Conservation (phyloP, 257 asterid genomes). For the Datura wrightii region DNA sequence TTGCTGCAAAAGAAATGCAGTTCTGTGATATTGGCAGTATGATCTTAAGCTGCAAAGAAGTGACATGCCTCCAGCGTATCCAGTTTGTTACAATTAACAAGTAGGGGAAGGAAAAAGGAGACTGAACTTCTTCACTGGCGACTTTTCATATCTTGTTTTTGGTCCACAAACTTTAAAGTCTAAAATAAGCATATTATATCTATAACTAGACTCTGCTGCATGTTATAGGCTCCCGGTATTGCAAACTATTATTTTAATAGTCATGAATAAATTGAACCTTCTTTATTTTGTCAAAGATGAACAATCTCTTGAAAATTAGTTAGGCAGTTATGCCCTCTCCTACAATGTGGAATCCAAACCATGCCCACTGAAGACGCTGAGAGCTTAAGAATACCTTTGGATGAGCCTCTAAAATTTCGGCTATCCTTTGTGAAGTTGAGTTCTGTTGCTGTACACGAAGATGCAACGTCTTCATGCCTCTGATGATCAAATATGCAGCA, state of each 20-base stretch:
- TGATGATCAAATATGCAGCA: slow-evolving; percentile 85
- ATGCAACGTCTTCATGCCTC: slow-evolving; percentile 99
- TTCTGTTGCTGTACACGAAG: slow-evolving; percentile 98
- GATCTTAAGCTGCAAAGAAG: not conserved
- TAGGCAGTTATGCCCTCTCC: slow-evolving; percentile 14
- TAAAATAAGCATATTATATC: slow-evolving; percentile 6
- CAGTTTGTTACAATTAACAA: not conserved
- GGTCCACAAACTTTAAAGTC: not conserved
- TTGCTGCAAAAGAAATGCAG: slow-evolving; percentile 8
- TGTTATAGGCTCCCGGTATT: not conserved
- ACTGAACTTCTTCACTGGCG: slow-evolving; percentile 18
- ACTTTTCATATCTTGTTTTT: not conserved
- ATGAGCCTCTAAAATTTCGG: slow-evolving; percentile 98
- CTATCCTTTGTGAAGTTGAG: slow-evolving; percentile 93
- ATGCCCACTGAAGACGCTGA: slow-evolving; percentile 11
- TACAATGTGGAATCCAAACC: not conserved
- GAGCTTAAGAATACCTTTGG: slow-evolving; percentile 67
- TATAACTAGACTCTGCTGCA: not conserved
- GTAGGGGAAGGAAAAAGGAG: not conserved
- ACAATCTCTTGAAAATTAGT: slow-evolving; percentile 6
- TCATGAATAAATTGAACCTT: not conserved
- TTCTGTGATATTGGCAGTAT: not conserved
- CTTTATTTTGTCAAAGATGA: not conserved
- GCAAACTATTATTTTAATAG: not conserved
- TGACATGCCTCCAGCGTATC: not conserved